A percentile compares a stretch with the other conserved stretches of the same genome.
These are phyloP conservation scores for Colletotrichum australisinense DNA, from an alignment of 2,329 filamentous ascomycete species.

Conservation along the genomic window DNA sequence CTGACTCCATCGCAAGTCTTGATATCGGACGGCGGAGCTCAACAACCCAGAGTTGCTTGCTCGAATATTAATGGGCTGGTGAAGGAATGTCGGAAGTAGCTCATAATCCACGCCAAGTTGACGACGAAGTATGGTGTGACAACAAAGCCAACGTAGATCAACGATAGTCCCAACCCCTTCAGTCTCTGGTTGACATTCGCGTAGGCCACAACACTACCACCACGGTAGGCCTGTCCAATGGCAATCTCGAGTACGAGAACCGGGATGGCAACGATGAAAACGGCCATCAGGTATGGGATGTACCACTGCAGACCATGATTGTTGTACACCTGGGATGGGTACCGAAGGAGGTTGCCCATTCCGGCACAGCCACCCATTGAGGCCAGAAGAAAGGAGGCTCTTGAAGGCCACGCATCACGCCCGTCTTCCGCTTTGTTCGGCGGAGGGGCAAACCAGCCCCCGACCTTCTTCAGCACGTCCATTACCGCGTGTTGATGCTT, in stretches of 20 bases:
- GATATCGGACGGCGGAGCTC: too few species aligned
- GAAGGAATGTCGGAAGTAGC: conserved; percentile 68
- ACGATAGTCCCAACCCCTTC: conserved; percentile 64
- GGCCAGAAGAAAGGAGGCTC: conserved; percentile 66
- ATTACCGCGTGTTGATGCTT: conserved; percentile 6
- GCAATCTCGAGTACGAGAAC: conserved; percentile 70
- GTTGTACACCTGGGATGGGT: conserved; percentile 69
- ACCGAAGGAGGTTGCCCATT: conserved; percentile 68
- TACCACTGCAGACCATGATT: conserved; percentile 71
- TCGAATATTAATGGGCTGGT: conserved; percentile 56
- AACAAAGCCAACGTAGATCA: conserved; percentile 64
- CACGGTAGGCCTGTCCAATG: conserved; percentile 75
- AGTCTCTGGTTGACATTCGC: conserved; percentile 64
- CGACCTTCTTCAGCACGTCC: conserved; percentile 44
- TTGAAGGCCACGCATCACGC: conserved; percentile 66
- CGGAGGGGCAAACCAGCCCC: conserved; percentile 48
- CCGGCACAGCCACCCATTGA: conserved; percentile 69
- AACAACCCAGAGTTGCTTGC: conserved; percentile 36
- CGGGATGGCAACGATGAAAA: conserved; percentile 67
- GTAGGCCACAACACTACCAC: conserved; percentile 65
- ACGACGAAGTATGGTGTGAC: conserved; percentile 69
- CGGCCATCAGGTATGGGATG: conserved; percentile 66
- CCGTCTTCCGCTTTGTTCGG: conserved; percentile 51
- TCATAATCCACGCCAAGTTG: conserved; percentile 69
- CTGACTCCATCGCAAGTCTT: too few species aligned